Evolutionary conservation across 2,329 filamentous ascomycete species (phyloP).

Genomic region (Zopfia rhizophila): DNA sequence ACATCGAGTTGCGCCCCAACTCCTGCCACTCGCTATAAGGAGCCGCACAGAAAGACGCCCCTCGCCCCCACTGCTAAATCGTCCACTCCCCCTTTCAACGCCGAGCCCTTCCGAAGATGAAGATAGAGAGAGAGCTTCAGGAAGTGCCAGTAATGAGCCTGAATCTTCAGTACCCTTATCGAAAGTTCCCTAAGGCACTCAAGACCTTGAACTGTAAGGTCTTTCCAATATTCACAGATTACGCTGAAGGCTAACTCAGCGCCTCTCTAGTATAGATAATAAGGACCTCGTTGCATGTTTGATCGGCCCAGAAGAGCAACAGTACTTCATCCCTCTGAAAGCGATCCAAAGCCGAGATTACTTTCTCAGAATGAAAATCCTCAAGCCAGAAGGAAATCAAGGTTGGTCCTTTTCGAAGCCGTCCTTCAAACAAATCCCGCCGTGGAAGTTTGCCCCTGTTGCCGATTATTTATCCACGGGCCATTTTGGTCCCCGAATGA

Average conservation of each 20-base stretch:
- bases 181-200: neutral
- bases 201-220: neutral
- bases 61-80: no score
- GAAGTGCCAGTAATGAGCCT: no score
- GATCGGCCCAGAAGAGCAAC: conserved; percentile 27
- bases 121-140: no score
- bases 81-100: neutral
- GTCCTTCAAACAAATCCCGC: conserved; percentile 22
- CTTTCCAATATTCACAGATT: neutral
- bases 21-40: no score
- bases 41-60: no score
- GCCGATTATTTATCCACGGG: conserved; percentile 37
- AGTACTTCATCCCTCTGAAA: conserved; percentile 21
- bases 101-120: neutral
- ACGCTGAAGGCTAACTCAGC: neutral
- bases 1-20: no score
- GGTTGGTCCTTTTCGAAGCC: conserved; percentile 32
- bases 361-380: conserved; percentile 26
- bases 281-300: conserved; percentile 32
- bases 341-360: conserved; percentile 27
- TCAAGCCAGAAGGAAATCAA: conserved; percentile 23
- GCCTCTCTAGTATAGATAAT: conserved; percentile 13
- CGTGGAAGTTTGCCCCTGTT: conserved; percentile 33
- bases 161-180: neutral
- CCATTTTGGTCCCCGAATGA: conserved; percentile 28